These are phyloP conservation scores for Triticum turgidum DNA, from an alignment of 176 grass and related monocot species.

Conservation along the genomic window DNA sequence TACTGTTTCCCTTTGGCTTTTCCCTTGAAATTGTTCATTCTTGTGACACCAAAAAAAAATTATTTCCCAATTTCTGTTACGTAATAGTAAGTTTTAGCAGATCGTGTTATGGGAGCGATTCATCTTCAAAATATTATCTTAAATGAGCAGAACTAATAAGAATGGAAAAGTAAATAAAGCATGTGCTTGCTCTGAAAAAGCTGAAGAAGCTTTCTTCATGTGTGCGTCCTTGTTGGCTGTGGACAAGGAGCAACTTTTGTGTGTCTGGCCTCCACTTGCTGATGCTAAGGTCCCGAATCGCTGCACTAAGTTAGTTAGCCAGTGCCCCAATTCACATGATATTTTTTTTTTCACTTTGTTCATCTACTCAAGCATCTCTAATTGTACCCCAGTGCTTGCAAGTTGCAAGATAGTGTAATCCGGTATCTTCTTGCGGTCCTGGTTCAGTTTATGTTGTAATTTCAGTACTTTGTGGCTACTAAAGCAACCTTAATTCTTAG, in stretches of 20 bases:
- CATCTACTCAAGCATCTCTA: not conserved
- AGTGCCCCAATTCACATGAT: not conserved
- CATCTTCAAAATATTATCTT: not conserved
- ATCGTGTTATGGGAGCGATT: not conserved
- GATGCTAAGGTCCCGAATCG: constrained; percentile 5
- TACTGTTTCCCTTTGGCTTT: not conserved
- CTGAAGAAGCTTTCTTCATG: constrained; percentile 15
- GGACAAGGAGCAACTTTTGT: constrained; percentile 20
- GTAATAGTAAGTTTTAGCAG: not conserved
- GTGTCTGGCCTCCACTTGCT: constrained; percentile 1
- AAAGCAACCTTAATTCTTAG: not conserved
- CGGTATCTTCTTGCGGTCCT: not conserved
- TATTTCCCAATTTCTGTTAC: not conserved
- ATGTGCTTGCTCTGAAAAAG: constrained; percentile 26
- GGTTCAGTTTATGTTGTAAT: constrained; percentile 5
- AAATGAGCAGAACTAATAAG: not conserved
- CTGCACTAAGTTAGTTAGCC: not conserved
- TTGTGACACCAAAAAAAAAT: not conserved
- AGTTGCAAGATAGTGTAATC: not conserved
- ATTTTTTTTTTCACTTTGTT: not conserved
- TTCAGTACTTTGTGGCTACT: not conserved
- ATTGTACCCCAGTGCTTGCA: not conserved
- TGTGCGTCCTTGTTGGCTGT: not conserved
- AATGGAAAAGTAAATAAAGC: not conserved
- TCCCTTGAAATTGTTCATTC: not conserved